Conservation (phyloP, 352 stramenopile species). For the Pythium sp. region DNA sequence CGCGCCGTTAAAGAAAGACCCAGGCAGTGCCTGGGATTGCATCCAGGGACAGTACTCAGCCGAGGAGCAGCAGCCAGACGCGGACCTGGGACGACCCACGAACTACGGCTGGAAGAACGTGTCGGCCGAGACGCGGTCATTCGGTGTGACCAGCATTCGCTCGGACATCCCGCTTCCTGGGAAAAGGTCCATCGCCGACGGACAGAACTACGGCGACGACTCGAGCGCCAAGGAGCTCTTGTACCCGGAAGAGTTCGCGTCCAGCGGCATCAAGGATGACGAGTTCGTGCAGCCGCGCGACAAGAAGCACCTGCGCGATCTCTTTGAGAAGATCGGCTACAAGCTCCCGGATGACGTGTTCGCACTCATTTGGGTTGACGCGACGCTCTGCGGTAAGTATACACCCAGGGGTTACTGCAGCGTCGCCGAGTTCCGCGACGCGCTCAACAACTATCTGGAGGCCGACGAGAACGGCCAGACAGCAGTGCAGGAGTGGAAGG, state of each 20-base stretch:
- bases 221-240: slow-evolving; percentile 73
- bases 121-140: slow-evolving; percentile 55
- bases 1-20: slow-evolving; percentile 41
- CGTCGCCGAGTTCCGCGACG: slow-evolving; percentile 72
- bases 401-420: slow-evolving; percentile 40
- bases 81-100: slow-evolving; percentile 74
- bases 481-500: slow-evolving; percentile 51
- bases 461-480: slow-evolving; percentile 41
- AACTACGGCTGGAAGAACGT: slow-evolving; percentile 87
- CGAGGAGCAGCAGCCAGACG: slow-evolving; percentile 80
- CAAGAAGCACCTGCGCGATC: slow-evolving; percentile 48
- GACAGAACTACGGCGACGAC: slow-evolving; percentile 91
- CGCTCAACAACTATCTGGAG: slow-evolving; percentile 67
- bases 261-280: slow-evolving; percentile 73
- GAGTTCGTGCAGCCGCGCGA: slow-evolving; percentile 76
- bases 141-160: slow-evolving; percentile 85
- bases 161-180: slow-evolving; percentile 76
- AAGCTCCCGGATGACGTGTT: slow-evolving; percentile 56
- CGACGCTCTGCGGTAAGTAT: slow-evolving; percentile 38
- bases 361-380: slow-evolving; percentile 67
- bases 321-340: slow-evolving; percentile 79
- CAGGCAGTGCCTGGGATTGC: slow-evolving; percentile 60
- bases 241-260: slow-evolving; percentile 81
- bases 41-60: slow-evolving; percentile 81
- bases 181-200: slow-evolving; percentile 80